Evolutionary conservation across 2,329 filamentous ascomycete genomes (phyloP), one percentile per base, ranked within the genome.

Genomic region (Colletotrichum limetticola): DNA sequence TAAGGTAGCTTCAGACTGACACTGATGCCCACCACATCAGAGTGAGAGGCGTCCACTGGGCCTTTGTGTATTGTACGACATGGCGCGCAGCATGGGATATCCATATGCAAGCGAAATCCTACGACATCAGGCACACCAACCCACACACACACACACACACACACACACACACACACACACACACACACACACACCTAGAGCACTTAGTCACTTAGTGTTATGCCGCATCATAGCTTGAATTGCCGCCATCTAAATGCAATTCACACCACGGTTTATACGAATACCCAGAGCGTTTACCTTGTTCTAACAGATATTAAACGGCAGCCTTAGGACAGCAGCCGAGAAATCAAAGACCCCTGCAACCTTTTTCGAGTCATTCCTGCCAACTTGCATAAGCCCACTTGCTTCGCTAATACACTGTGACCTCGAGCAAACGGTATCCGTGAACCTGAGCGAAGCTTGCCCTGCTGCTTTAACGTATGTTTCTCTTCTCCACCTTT

Each of bases 401-500:
- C 59, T 19, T 28, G 30, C 22, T 32, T 35, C 24, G 30, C 46
- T 64, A 53, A 60, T 22, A 49, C 57, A 57, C 35, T 57, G 49
- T 59, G 53, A 32, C 57, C 61, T 64, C 19, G 46, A n/a, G 49
- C 22, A 26, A 22, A 55, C 42, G 42, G 4, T 49, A 49, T 49
- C 19, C 19, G 59, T 46, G 30, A 28, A 60, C 32, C 58, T 46
- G 46, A 61, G 59, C 58, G 42, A 61, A 61, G 58, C 59, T 26
- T 3, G 32, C 32, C 32, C 22, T 26, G n/a, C n/a, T 52, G 49
- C 46, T 22, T 19, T 14, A 32, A 59, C 63, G 28, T 16, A 32
- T 32, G 24, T 57, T 42, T 56, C 52, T 32, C 32, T 68, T 67
- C 68, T 35, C 68, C 68, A 71, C 64, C 60, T 68, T 71, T 69